Evolutionary conservation across 352 stramenopile species (phyloP), one percentile per base, ranked within the genome.

Genomic region (Pythium aristosporum): DNA sequence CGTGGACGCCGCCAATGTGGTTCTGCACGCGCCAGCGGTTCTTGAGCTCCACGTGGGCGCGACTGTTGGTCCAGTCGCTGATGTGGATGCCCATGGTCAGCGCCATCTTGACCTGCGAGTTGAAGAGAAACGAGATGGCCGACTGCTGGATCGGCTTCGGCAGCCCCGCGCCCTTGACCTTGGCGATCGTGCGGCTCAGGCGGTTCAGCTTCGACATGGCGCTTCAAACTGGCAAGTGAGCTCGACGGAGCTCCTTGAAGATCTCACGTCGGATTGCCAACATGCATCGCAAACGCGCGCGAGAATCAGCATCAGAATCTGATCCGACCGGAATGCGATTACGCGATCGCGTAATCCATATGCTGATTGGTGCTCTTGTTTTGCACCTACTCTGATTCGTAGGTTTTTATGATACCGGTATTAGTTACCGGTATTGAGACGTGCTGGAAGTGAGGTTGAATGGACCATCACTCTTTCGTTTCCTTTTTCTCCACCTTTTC

Each of bases 1-100:
- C 88, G 69, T 96, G 88, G 44, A 96, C 72, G 28, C 84, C 80
- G 7, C 86, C 84, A 53, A 96, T 96, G 69, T 96, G 88, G 76
- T 96, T 96, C 71, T 96, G 88, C 30, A 96, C 82, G 55, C 80
- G 77, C 57, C 73, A 60, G 41, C 67, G 63, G 73, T 96, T 96
- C 49, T 86, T 85, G 37, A 96, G 72, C 20, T 67, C 69, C 23
- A 94, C 74, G 25, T 77, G 65, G 9, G 82, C 81, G 49, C 68
- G 63, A 18, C 69, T 46, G 20, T 73, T 59, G 28, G 61, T 80
- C 47, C 87, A 76, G 52, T 90, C 75, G 62, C 91, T 69, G 63
- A 96, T 83, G 46, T 79, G 71, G 50, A 96, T 82, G 42, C 87
- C 85, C 53, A 85, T 79, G 30, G 85, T 88, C 46, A 83, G 72